Percentiles rank a stretch among this genome's conserved stretches.
Evolutionary conservation across 352 stramenopile species (phyloP).

Genomic region (Paralagenidium karlingii): DNA sequence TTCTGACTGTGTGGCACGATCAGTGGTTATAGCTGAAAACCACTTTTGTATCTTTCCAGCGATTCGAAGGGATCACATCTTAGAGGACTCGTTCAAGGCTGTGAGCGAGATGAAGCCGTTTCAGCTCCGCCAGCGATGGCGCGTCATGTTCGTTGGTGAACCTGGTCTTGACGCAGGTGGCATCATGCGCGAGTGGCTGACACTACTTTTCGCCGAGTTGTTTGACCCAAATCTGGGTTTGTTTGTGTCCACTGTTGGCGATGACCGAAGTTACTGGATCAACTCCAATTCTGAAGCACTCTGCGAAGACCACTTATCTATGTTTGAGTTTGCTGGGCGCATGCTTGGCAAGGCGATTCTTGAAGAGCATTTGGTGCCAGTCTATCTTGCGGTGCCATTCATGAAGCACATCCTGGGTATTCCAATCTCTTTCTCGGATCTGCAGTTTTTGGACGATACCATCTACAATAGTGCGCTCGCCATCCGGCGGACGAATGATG

Average conservation of each 20-base stretch:
- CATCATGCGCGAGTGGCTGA: slow-evolving; percentile 86
- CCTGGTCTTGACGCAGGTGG: slow-evolving; percentile 77
- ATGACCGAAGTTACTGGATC: slow-evolving; percentile 77
- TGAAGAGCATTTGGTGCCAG: slow-evolving; percentile 67
- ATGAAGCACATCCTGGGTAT: slow-evolving; percentile 83
- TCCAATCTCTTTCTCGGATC: slow-evolving; percentile 80
- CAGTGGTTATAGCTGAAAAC: background rate
- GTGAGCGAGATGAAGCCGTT: slow-evolving; percentile 67
- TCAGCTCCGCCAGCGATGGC: slow-evolving; percentile 71
- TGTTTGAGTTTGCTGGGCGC: slow-evolving; percentile 67
- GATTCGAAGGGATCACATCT: slow-evolving; percentile 64
- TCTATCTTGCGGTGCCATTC: slow-evolving; percentile 70
- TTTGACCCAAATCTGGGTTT: slow-evolving; percentile 73
- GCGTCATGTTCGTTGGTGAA: slow-evolving; percentile 80
- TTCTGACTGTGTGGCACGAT: background rate
- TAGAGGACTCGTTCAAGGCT: slow-evolving; percentile 80
- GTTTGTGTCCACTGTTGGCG: slow-evolving; percentile 54
- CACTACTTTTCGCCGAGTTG: slow-evolving; percentile 62
- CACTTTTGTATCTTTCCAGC: slow-evolving; percentile 3
- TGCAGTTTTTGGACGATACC: slow-evolving; percentile 82
- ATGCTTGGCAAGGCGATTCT: slow-evolving; percentile 82
- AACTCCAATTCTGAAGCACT: slow-evolving; percentile 20
- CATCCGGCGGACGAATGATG: slow-evolving; percentile 57
- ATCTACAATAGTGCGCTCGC: slow-evolving; percentile 63
- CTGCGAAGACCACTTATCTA: slow-evolving; percentile 51